Conservation (phyloP, 495 filamentous ascomycete species). For the Penicillium atrosanguineum region DNA sequence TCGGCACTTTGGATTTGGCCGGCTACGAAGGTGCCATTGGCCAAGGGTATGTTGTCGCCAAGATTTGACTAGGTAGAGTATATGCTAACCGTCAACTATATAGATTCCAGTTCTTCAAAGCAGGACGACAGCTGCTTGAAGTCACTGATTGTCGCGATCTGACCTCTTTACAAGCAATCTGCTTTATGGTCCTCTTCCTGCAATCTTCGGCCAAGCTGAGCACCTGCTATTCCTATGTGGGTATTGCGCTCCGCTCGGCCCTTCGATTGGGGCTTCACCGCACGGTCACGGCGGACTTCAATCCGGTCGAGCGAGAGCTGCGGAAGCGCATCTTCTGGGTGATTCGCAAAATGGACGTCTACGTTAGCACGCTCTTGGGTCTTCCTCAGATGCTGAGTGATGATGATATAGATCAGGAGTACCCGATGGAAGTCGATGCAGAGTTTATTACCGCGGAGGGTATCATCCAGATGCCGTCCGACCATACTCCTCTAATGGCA, state of each 20-base stretch:
- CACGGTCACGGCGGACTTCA: constrained; percentile 68
- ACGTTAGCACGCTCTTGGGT: constrained; percentile 84
- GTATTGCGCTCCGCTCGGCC: constrained; percentile 82
- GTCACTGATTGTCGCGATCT: constrained; percentile 91
- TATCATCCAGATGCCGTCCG: constrained; percentile 73
- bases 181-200: constrained; percentile 92
- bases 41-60: constrained; percentile 61
- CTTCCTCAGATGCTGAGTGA: constrained; percentile 80
- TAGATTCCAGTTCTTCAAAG: constrained; percentile 83
- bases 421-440: constrained; percentile 83
- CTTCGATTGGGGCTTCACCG: constrained; percentile 88
- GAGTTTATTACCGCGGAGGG: constrained; percentile 80
- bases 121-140: constrained; percentile 77
- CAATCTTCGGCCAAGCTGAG: constrained; percentile 88
- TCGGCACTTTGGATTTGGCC: constrained; percentile 44
- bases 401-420: constrained; percentile 89
- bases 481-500: constrained; percentile 68
- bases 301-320: constrained; percentile 79
- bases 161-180: constrained; percentile 75
- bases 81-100: not conserved
- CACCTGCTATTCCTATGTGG: constrained; percentile 91
- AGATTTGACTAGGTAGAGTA: too few relatives aligned
- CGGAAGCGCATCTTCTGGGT: constrained; percentile 88
- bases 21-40: constrained; percentile 74
- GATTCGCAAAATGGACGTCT: constrained; percentile 89